Conservation (phyloP, 208 protist genomes). For the Trypanosoma grayi region DNA sequence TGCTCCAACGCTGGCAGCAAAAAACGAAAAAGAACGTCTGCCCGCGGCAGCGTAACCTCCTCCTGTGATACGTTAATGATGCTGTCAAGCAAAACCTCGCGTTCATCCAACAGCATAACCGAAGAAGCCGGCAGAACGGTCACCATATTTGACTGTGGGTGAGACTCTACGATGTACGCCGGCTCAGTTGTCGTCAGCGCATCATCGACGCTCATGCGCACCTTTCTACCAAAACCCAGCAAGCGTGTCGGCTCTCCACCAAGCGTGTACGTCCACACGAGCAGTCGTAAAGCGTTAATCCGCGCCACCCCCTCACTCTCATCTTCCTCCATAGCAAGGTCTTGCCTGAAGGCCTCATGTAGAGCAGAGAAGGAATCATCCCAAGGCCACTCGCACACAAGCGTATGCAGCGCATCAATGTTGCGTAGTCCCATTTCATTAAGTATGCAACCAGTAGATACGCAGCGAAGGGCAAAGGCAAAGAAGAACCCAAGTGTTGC, state of each 20-base stretch:
- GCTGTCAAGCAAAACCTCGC: slow-evolving; percentile 20
- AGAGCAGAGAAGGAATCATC: slow-evolving; percentile 14
- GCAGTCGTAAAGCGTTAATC: slow-evolving; percentile 8
- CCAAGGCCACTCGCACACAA: slow-evolving; percentile 19
- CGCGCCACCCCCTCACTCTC: slow-evolving; percentile 5
- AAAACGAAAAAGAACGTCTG: slow-evolving; percentile 26
- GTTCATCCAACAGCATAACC: slow-evolving; percentile 13
- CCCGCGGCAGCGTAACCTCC: slow-evolving; percentile 16
- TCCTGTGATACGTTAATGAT: slow-evolving; percentile 24
- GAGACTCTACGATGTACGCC: slow-evolving; percentile 28
- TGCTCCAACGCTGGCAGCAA: slow-evolving; percentile 19
- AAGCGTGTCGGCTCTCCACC: slow-evolving; percentile 6
- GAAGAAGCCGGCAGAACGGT: slow-evolving; percentile 6
- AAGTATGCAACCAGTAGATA: slow-evolving; percentile 1
- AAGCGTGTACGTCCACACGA: slow-evolving; percentile 24
- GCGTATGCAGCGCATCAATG: slow-evolving; percentile 17
- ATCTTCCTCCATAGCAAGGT: background rate
- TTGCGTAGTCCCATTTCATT: slow-evolving; percentile 17
- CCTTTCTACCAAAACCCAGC: slow-evolving; percentile 16
- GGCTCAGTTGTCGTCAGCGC: slow-evolving; percentile 9
- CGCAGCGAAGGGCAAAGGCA: slow-evolving; percentile 17
- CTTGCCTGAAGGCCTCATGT: slow-evolving; percentile 5
- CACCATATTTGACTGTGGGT: slow-evolving; percentile 2
- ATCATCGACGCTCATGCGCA: slow-evolving; percentile 18
- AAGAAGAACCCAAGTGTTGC: slow-evolving; percentile 39